A percentile compares a stretch with the other conserved stretches of the same genome.
These are phyloP conservation scores for Pestalotiopsis sp. DNA, from an alignment of 2,329 filamentous ascomycete genomes.

Conservation along the genomic window DNA sequence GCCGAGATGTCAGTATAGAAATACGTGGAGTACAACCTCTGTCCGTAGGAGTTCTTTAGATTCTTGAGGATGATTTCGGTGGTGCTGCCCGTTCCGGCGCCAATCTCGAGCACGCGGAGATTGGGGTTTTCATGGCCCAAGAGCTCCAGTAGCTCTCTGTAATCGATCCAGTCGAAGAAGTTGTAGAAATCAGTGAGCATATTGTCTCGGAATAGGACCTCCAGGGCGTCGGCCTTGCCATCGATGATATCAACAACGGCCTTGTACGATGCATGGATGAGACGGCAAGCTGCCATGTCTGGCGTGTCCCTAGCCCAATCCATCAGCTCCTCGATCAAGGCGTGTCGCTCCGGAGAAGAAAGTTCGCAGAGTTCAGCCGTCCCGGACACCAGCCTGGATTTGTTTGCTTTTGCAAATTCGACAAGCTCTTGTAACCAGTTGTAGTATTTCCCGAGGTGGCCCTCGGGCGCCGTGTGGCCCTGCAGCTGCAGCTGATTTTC, in stretches of 20 bases:
- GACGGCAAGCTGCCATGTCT: neutral
- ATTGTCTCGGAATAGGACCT: neutral
- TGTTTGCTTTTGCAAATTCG: neutral
- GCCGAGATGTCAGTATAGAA: slow-evolving; percentile 21
- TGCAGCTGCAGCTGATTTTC: neutral
- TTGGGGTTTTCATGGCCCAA: slow-evolving; percentile 6
- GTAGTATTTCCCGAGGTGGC: neutral
- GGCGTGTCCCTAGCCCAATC: neutral
- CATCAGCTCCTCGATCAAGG: neutral
- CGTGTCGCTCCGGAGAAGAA: neutral
- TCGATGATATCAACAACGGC: neutral
- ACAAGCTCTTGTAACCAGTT: neutral
- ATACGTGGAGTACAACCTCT: slow-evolving; percentile 14
- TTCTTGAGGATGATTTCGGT: slow-evolving; percentile 3
- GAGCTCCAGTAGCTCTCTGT: neutral
- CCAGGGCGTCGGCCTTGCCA: neutral
- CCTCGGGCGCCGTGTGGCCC: neutral
- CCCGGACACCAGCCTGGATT: neutral
- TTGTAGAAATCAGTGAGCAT: slow-evolving; percentile 2
- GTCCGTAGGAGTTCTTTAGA: neutral
- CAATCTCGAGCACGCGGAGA: slow-evolving; percentile 12
- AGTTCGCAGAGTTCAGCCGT: neutral
- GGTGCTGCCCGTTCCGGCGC: slow-evolving; percentile 11
- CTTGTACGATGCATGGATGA: neutral
- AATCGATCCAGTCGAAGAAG: neutral